phyloP scores from a whole-genome alignment of 148 eudicot species.

The Bassia scoparia region DNA sequence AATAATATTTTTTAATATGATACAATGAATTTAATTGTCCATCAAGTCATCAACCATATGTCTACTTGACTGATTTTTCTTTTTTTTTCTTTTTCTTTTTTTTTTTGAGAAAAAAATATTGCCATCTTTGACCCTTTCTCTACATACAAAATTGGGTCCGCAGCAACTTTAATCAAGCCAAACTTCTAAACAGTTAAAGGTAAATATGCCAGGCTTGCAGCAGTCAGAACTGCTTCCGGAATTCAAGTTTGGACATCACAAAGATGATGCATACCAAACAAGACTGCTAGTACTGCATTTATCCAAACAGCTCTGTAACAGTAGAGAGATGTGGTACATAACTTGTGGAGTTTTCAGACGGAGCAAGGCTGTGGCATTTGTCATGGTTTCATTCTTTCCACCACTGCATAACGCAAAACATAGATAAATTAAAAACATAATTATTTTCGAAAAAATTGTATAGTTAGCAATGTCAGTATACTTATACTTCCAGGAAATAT shows the following conservation, averaged over 20 bases:
- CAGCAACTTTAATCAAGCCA: conserved; percentile 18
- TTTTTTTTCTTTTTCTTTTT: too few species aligned
- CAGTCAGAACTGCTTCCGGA: not conserved
- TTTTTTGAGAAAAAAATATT: not conserved
- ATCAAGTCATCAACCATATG: not conserved
- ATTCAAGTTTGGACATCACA: conserved; percentile 21
- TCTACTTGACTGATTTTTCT: not conserved
- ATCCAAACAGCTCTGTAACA: conserved; percentile 16
- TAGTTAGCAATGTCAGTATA: not conserved
- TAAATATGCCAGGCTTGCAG: too few species aligned
- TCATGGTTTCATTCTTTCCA: conserved; percentile 56
- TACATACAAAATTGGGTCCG: conserved; percentile 30
- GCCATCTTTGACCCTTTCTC: conserved; percentile 27
- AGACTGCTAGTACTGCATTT: conserved; percentile 13
- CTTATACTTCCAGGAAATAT: conserved; percentile 78
- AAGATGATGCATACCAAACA: conserved; percentile 32
- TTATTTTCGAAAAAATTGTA: not conserved
- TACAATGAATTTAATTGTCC: conserved; percentile 18
- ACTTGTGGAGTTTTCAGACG: conserved; percentile 58
- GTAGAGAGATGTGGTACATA: conserved; percentile 33
- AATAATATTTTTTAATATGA: not conserved
- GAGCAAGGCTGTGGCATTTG: conserved; percentile 62
- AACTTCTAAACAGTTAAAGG: conserved; percentile 1
- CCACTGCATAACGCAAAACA: conserved; percentile 37
- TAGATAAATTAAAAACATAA: too few species aligned